Percentiles rank a stretch among this genome's conserved stretches.
These are phyloP conservation scores for Tuber brumale DNA, from an alignment of 495 filamentous ascomycete species.

Conservation along the genomic window DNA sequence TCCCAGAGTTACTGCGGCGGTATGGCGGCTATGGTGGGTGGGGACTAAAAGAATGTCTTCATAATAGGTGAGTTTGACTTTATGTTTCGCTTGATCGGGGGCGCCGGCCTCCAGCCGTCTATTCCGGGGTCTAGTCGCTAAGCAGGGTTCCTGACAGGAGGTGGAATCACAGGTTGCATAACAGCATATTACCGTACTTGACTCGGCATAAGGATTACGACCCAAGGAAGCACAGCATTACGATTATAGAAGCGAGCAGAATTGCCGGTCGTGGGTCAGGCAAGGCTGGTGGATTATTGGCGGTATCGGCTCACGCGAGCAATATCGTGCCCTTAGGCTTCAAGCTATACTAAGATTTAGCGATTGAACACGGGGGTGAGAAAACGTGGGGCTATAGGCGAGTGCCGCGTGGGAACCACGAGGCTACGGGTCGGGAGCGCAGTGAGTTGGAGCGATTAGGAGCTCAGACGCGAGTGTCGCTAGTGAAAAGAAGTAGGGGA, in stretches of 20 bases:
- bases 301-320: conserved; percentile 84
- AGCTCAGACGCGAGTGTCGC: conserved; percentile 71
- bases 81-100: not conserved
- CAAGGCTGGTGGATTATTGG: conserved; percentile 88
- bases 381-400: too few relatives aligned
- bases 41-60: conserved; percentile 34
- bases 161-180: too few relatives aligned
- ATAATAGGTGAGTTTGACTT: conserved; percentile 38
- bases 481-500: conserved; percentile 41
- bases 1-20: too few relatives aligned
- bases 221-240: conserved; percentile 66
- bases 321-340: conserved; percentile 84
- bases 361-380: too few relatives aligned
- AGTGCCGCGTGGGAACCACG: too few relatives aligned
- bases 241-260: conserved; percentile 77
- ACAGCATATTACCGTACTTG: too few relatives aligned
- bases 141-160: too few relatives aligned
- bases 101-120: not conserved
- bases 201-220: too few relatives aligned
- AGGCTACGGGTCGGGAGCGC: too few relatives aligned
- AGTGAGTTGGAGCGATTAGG: too few relatives aligned
- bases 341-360: conserved; percentile 68
- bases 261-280: conserved; percentile 90
- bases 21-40: conserved; percentile 34
- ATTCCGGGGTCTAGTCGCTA: not conserved